Evolutionary conservation across 441 rosid species (phyloP).

Genomic region (Omphalea diandra): DNA sequence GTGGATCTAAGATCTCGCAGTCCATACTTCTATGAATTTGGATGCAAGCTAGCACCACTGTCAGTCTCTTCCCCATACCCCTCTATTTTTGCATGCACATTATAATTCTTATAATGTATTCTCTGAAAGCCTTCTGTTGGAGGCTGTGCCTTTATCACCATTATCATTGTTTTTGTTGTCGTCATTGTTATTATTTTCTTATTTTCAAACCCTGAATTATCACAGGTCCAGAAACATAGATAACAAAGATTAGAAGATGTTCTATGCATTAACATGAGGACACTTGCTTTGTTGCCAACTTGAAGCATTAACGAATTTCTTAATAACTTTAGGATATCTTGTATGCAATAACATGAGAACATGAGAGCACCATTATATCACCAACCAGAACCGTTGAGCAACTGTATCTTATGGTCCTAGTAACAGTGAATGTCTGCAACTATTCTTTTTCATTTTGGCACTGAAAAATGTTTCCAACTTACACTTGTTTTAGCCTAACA

Average conservation of each 20-base stretch:
- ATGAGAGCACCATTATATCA: background rate
- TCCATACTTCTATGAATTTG: conserved; percentile 75
- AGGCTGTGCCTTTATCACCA: no score
- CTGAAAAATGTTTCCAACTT: background rate
- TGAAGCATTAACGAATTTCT: background rate
- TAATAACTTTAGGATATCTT: background rate
- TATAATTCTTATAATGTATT: no score
- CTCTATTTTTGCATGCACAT: background rate
- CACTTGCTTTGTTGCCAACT: background rate
- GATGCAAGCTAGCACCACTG: conserved; percentile 81
- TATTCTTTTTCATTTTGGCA: background rate
- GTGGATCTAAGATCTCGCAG: conserved; percentile 81
- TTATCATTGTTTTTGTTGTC: no score
- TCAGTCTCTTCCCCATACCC: conserved; percentile 36
- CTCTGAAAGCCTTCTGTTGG: no score
- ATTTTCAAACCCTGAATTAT: no score
- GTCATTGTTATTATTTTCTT: no score
- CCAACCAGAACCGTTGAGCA: background rate
- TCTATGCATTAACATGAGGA: background rate
- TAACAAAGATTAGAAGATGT: background rate
- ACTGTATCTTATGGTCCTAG: background rate
- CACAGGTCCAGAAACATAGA: background rate
- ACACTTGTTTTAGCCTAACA: background rate
- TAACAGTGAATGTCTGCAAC: no score
- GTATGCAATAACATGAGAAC: background rate